Evolutionary conservation across 1,139 yeast genomes (phyloP).

Genomic region (Lizanozyma gosingica): DNA sequence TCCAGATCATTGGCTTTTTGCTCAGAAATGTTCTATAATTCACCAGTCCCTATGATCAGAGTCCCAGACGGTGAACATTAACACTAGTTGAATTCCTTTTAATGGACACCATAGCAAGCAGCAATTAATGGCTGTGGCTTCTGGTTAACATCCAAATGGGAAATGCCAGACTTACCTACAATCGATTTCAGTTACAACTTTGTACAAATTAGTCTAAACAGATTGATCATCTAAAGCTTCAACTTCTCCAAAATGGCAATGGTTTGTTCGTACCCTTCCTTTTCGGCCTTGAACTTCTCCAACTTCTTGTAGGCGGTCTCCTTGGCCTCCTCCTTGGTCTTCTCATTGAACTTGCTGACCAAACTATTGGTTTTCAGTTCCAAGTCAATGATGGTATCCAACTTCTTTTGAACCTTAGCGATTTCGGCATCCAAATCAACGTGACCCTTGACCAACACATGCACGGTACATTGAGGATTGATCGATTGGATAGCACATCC

Average conservation of each 20-base stretch:
- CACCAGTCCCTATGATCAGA: too few species aligned
- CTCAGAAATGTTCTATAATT: too few species aligned
- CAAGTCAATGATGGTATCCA: conserved; percentile 50
- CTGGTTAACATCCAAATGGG: too few species aligned
- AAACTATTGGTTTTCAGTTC: conserved; percentile 30
- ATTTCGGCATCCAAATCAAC: conserved; percentile 90
- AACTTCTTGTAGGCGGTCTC: conserved; percentile 64
- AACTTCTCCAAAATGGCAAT: conserved; percentile 67
- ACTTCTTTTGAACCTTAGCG: conserved; percentile 68
- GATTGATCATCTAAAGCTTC: conserved; percentile 49
- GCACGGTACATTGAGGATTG: conserved; percentile 75
- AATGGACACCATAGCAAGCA: too few species aligned
- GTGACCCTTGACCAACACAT: conserved; percentile 87
- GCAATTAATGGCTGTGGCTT: too few species aligned
- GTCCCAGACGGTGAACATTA: too few species aligned
- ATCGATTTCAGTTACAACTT: too few species aligned
- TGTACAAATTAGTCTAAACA: too few species aligned
- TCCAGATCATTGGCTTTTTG: too few species aligned
- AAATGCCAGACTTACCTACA: too few species aligned
- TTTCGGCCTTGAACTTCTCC: conserved; percentile 73
- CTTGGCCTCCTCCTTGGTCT: conserved; percentile 77
- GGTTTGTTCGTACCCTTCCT: conserved; percentile 75
- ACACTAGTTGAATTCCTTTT: too few species aligned
- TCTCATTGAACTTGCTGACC: conserved; percentile 69
- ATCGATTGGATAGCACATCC: conserved; percentile 88